Percentiles rank a stretch among this genome's conserved stretches.
Evolutionary conservation across 495 filamentous ascomycete genomes (phyloP).

Genomic region (Hypoxylon fuscum): DNA sequence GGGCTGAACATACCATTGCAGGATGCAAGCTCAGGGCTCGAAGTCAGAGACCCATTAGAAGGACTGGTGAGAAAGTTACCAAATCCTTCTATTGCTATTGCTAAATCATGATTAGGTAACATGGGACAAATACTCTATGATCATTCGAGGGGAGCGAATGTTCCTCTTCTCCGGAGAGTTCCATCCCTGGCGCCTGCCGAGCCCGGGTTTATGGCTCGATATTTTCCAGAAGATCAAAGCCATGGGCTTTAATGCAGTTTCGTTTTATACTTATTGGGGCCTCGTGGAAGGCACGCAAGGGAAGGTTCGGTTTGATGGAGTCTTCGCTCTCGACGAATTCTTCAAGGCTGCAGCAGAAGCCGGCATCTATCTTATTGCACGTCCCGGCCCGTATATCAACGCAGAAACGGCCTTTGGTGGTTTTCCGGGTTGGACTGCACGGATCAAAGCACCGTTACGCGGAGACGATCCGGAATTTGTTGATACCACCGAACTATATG

Average conservation of each 20-base stretch:
- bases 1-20: neutral
- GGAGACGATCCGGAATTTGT: slow-evolving; percentile 68
- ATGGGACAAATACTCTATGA: slow-evolving; percentile 78
- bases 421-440: slow-evolving; percentile 59
- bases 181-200: slow-evolving; percentile 78
- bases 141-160: slow-evolving; percentile 73
- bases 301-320: slow-evolving; percentile 71
- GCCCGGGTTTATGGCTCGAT: slow-evolving; percentile 74
- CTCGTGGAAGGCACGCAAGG: slow-evolving; percentile 76
- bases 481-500: slow-evolving; percentile 70
- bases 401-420: slow-evolving; percentile 59
- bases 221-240: slow-evolving; percentile 80
- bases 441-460: slow-evolving; percentile 68
- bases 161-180: slow-evolving; percentile 78
- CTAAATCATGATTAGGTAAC: slow-evolving; percentile 53
- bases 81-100: neutral
- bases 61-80: slow-evolving; percentile 3
- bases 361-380: slow-evolving; percentile 77
- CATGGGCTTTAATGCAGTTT: slow-evolving; percentile 76
- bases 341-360: slow-evolving; percentile 73
- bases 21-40: neutral
- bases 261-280: slow-evolving; percentile 80
- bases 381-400: slow-evolving; percentile 65
- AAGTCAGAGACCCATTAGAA: slow-evolving; percentile 7
- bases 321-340: slow-evolving; percentile 73